Percentiles rank a stretch among this genome's conserved stretches.
These are phyloP conservation scores for Physcomitrium patens DNA, from an alignment of 225 moss, liverwort and hornwort genomes.

Conservation along the genomic window DNA sequence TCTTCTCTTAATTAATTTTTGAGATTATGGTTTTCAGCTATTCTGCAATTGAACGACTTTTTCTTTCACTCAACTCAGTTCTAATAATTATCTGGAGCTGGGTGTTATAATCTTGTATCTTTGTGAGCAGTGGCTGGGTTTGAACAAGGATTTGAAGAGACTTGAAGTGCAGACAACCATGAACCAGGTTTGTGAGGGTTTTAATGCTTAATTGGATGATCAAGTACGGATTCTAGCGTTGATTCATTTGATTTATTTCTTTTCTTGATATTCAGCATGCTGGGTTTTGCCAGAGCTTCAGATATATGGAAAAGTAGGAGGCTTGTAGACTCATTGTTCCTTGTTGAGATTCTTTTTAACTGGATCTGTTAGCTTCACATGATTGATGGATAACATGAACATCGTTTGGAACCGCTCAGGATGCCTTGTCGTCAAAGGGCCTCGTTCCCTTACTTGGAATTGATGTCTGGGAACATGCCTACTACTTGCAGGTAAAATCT, in stretches of 20 bases:
- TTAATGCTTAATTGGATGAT: neutral
- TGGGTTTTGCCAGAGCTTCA: slow-evolving; percentile 8
- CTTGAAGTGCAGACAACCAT: slow-evolving; percentile 78
- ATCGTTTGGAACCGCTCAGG: slow-evolving; percentile 48
- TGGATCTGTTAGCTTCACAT: neutral
- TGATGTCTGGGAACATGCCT: slow-evolving; percentile 99
- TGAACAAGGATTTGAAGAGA: slow-evolving; percentile 88
- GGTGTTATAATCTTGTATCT: slow-evolving; percentile 10
- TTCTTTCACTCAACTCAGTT: neutral
- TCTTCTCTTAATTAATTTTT: too few relatives aligned
- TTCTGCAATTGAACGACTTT: too few relatives aligned
- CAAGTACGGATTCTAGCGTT: neutral
- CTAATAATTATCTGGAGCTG: slow-evolving; percentile 16
- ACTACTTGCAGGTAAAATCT: slow-evolving; percentile 86
- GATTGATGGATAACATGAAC: neutral
- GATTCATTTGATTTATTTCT: neutral
- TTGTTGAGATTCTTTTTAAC: neutral
- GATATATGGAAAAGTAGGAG: neutral
- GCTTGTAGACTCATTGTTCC: neutral
- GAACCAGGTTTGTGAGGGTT: slow-evolving; percentile 73
- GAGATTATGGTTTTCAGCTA: too few relatives aligned
- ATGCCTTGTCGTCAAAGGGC: slow-evolving; percentile 66
- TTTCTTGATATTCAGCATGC: neutral
- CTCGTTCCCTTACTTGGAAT: slow-evolving; percentile 89
- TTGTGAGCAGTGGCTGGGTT: slow-evolving; percentile 81